Evolutionary conservation across 2,329 filamentous ascomycete species (phyloP).

Genomic region (Xylariales sp.): DNA sequence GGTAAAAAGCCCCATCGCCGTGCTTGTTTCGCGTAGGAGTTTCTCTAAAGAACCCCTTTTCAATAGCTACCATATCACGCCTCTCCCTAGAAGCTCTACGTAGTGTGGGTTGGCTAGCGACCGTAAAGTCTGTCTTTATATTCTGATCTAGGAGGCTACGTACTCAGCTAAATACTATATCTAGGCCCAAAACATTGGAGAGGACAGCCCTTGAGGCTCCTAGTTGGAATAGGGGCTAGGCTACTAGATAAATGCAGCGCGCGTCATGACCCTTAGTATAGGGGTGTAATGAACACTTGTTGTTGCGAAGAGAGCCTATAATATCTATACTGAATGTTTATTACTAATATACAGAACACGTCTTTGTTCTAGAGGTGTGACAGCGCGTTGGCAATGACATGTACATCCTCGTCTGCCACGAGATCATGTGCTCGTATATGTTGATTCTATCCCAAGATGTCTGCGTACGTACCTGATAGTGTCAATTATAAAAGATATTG

Average conservation of each 20-base stretch:
- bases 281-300: too few relatives aligned
- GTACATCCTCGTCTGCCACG: too few relatives aligned
- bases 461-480: neutral
- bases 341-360: too few relatives aligned
- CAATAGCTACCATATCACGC: too few relatives aligned
- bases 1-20: neutral
- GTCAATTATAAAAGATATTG: neutral
- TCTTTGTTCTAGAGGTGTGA: too few relatives aligned
- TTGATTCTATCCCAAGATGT: neutral
- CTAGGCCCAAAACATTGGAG: neutral
- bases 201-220: neutral
- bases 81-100: neutral
- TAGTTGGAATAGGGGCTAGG: neutral
- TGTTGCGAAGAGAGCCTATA: too few relatives aligned
- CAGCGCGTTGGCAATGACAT: too few relatives aligned
- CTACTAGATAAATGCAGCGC: neutral
- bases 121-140: neutral
- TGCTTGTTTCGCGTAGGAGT: neutral
- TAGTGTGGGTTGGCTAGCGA: neutral
- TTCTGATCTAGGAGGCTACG: neutral
- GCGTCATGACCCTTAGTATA: too few relatives aligned
- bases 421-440: too few relatives aligned
- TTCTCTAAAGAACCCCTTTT: neutral
- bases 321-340: too few relatives aligned
- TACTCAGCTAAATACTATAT: neutral